Evolutionary conservation across 345 rosid species (phyloP).

Genomic region (Boechera stricta): DNA sequence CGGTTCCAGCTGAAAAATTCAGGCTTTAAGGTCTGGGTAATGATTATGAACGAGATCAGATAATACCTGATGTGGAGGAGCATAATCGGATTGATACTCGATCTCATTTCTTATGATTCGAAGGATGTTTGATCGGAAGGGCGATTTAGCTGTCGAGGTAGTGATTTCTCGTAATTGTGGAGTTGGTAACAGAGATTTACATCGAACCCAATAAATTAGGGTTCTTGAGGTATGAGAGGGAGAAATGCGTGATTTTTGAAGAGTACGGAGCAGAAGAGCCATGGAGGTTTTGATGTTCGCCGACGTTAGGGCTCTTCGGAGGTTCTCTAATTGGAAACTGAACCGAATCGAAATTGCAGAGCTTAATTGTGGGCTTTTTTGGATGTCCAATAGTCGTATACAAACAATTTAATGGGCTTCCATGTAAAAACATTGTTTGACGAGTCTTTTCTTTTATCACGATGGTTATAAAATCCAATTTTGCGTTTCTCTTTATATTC

Average conservation of each 20-base stretch:
- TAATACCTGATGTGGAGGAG: constrained; percentile 64
- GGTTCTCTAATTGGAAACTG: constrained; percentile 21
- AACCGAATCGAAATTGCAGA: background rate
- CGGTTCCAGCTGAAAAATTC: background rate
- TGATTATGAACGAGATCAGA: background rate
- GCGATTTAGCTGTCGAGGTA: constrained; percentile 47
- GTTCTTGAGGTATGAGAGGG: constrained; percentile 28
- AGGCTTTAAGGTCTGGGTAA: too few species aligned
- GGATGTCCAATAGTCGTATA: background rate
- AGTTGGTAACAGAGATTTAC: constrained; percentile 17
- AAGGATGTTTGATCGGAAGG: constrained; percentile 65
- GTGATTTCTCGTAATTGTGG: constrained; percentile 28
- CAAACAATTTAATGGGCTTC: background rate
- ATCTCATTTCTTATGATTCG: constrained; percentile 66
- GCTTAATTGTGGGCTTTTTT: background rate
- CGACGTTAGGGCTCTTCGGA: constrained; percentile 37
- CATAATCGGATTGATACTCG: constrained; percentile 63
- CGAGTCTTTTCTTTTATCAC: background rate
- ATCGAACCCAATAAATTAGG: constrained; percentile 26
- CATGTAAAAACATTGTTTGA: background rate
- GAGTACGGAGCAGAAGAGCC: constrained; percentile 45
- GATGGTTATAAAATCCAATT: background rate
- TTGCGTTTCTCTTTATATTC: too few species aligned
- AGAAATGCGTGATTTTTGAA: constrained; percentile 25
- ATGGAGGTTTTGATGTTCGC: constrained; percentile 29